phyloP scores from a whole-genome alignment of 2,329 filamentous ascomycete species.

The Sphaerulina musiva region DNA sequence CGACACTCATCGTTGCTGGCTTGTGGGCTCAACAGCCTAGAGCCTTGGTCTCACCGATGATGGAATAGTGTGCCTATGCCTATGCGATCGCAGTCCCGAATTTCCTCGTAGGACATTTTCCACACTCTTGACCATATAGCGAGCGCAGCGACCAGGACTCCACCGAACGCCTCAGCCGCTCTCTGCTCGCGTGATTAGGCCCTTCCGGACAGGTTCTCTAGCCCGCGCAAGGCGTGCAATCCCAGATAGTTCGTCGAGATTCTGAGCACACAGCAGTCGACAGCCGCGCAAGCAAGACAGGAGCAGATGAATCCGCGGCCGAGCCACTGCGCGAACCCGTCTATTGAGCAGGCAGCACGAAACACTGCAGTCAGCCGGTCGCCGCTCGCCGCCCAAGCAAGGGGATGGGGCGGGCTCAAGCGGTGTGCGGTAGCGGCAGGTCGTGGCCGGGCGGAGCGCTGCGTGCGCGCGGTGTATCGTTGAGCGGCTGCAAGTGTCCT shows the following conservation, averaged over 20 bases:
- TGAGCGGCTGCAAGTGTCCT: conserved; percentile 2
- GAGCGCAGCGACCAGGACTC: conserved; percentile 9
- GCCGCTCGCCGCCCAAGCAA: conserved; percentile 3
- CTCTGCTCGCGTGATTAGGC: conserved; percentile 14
- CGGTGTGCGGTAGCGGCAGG: background rate
- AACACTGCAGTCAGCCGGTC: conserved; percentile 2
- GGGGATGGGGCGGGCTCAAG: background rate
- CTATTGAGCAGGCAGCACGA: conserved; percentile 3
- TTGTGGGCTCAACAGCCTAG: conserved; percentile 7
- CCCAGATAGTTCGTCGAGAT: conserved; percentile 4
- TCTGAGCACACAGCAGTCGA: conserved; percentile 15
- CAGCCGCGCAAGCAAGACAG: conserved; percentile 15
- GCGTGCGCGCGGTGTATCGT: background rate
- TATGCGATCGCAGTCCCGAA: conserved; percentile 31
- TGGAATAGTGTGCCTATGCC: conserved; percentile 32
- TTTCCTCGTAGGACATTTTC: conserved; percentile 30
- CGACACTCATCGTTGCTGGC: conserved; percentile 27
- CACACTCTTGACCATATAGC: conserved; percentile 15
- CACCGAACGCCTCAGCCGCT: conserved; percentile 4
- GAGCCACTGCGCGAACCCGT: conserved; percentile 13
- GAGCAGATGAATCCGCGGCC: conserved; percentile 21
- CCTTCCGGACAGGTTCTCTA: background rate
- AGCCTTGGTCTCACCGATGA: conserved; percentile 23
- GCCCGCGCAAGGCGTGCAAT: conserved; percentile 2
- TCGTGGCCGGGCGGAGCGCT: background rate